These are phyloP conservation scores for Arabis hirsuta DNA, from an alignment of 345 rosid species.

Conservation along the genomic window DNA sequence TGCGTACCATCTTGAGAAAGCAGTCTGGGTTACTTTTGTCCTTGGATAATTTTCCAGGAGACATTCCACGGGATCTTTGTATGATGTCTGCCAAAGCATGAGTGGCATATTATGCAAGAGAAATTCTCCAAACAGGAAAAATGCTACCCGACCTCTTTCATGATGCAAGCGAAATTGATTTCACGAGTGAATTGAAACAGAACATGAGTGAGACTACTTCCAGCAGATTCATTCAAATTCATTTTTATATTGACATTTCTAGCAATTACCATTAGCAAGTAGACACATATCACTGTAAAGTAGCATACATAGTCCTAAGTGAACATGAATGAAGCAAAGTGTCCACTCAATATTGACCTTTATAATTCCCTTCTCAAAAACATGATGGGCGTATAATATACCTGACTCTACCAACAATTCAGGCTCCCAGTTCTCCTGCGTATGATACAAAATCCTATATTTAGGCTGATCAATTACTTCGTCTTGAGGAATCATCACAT, in stretches of 20 bases:
- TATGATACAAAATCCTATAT: slow-evolving; percentile 58
- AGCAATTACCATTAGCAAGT: slow-evolving; percentile 21
- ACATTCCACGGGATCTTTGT: slow-evolving; percentile 74
- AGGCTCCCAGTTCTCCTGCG: slow-evolving; percentile 33
- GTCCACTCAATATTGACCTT: neutral
- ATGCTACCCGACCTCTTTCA: neutral
- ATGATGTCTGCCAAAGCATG: slow-evolving; percentile 54
- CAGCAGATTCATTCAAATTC: slow-evolving; percentile 13
- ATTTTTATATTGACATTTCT: slow-evolving; percentile 1
- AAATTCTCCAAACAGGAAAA: neutral
- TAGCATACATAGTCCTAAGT: slow-evolving; percentile 17
- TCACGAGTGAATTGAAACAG: slow-evolving; percentile 12
- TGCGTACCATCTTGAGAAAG: slow-evolving; percentile 84
- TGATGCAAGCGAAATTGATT: slow-evolving; percentile 8
- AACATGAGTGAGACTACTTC: slow-evolving; percentile 9
- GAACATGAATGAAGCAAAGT: slow-evolving; percentile 12
- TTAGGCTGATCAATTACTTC: slow-evolving; percentile 67
- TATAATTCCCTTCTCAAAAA: slow-evolving; percentile 1
- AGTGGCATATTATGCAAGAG: slow-evolving; percentile 15
- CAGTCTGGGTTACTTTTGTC: slow-evolving; percentile 65
- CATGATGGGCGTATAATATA: slow-evolving; percentile 29
- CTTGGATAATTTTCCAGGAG: slow-evolving; percentile 60
- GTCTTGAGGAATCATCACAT: slow-evolving; percentile 49
- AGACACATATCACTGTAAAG: slow-evolving; percentile 2
- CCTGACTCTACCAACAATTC: slow-evolving; percentile 52